Base-by-base conservation (phyloP, 176 grass and related monocot genomes). In the Bromus sterilis region DNA sequence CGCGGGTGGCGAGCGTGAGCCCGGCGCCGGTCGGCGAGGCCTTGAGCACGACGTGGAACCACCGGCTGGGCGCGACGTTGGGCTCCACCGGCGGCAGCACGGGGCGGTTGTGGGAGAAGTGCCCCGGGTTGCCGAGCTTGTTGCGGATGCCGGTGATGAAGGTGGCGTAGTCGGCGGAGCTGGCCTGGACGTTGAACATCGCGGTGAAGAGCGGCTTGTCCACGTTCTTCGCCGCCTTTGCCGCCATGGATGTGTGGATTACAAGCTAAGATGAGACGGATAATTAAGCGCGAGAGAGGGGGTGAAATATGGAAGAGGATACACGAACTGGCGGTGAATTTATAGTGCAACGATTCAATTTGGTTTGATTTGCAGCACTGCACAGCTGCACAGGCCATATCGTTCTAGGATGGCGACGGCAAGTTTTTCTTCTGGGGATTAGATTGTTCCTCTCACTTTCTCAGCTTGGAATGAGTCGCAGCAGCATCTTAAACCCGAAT, bases 1-100 rank as follows among this genome's bases (percentile, higher is more conserved):
- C 32, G 7, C 68, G 77, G 10, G 57, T 74, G 16, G 67, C 76
- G 4, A 73, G 56, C 16, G 56, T 86, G 20, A 86, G 67, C 67
- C 5, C 44, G 15, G 24, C 13, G 74, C 11, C 0, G 1, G 23
- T 9, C 32, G 1, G 11, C 25, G 15, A 48, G 4, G 66, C 66
- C 43, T 1, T 37, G 32, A 86, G 84, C 16, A 18, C 7, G 33
- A 80, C 3, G 56, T 86, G 84, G 76, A 86, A 86, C 83, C 83
- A 85, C 26, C 75, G 65, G 29, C 49, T 51, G 14, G 65, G 83
- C 30, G 75, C 65, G 16, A 5, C 21, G 32, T 32, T 32, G 0
- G 49, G 15, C 29, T 78, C 83, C 5, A 71, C 29, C 29, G 63
- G 76, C 11, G 76, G 83, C 1, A 79, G 83, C 30, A 85, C 66